Evolutionary conservation across 768 basidiomycete species (phyloP).

Genomic region (Arthromyces matolae): DNA sequence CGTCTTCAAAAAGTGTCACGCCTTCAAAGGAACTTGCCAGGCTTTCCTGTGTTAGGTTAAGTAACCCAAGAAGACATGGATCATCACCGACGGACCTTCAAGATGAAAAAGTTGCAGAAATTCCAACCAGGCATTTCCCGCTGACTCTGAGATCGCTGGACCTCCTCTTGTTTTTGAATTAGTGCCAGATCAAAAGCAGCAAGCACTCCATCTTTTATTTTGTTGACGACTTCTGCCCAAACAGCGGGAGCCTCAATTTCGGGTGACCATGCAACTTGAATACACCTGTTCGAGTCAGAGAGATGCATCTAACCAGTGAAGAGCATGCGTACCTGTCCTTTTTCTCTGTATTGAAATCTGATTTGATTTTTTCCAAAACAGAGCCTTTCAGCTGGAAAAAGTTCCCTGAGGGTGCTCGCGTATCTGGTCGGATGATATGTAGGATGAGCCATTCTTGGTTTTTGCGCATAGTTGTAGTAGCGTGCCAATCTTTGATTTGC

Average conservation of each 20-base stretch:
- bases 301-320: conserved; percentile 5
- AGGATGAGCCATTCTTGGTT: conserved; percentile 94
- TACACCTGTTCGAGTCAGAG: conserved; percentile 51
- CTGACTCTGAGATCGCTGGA: conserved; percentile 84
- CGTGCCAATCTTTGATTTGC: conserved; percentile 93
- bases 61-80: conserved; percentile 7
- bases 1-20: conserved; percentile 86
- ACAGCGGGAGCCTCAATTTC: conserved; percentile 70
- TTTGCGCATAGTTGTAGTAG: conserved; percentile 57
- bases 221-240: conserved; percentile 86
- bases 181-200: conserved; percentile 80
- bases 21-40: conserved; percentile 90
- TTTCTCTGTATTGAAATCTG: conserved; percentile 89
- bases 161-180: conserved; percentile 81
- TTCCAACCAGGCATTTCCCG: conserved; percentile 97
- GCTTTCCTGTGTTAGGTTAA: conserved; percentile 65
- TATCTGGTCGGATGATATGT: conserved; percentile 76
- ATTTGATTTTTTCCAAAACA: conserved; percentile 84
- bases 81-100: conserved; percentile 59
- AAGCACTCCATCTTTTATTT: conserved; percentile 88
- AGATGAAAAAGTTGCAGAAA: conserved; percentile 93
- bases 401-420: conserved; percentile 52
- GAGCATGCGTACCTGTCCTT: conserved; percentile 62
- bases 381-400: conserved; percentile 83
- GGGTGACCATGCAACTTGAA: conserved; percentile 74